These are phyloP conservation scores for Boletus edulis DNA, from an alignment of 768 basidiomycete genomes.

Conservation along the genomic window DNA sequence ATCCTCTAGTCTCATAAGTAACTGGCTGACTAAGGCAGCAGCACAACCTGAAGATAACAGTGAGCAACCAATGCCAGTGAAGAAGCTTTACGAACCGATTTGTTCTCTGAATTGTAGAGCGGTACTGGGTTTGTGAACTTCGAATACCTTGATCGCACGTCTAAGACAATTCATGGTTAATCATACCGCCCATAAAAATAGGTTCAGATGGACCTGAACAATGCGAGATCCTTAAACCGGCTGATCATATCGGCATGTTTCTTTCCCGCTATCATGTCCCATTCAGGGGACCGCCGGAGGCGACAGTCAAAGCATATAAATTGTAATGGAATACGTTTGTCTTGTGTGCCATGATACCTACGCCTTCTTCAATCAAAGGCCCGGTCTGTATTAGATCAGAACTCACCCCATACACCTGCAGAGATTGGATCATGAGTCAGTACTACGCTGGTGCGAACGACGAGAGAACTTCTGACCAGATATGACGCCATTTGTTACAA, in stretches of 20 bases:
- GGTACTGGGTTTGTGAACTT: constrained; percentile 44
- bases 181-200: neutral
- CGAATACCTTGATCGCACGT: constrained; percentile 68
- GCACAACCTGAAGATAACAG: constrained; percentile 44
- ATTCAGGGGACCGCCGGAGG: constrained; percentile 59
- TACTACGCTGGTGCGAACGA: neutral
- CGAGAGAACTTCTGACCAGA: constrained; percentile 50
- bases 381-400: neutral
- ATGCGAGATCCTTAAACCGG: constrained; percentile 65
- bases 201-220: constrained; percentile 53
- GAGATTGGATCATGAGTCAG: neutral
- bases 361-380: neutral
- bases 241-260: constrained; percentile 54
- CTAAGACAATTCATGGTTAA: constrained; percentile 32
- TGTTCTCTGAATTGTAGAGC: constrained; percentile 54
- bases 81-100: constrained; percentile 46
- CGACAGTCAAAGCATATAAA: constrained; percentile 81
- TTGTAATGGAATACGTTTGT: constrained; percentile 53
- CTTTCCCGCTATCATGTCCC: constrained; percentile 64
- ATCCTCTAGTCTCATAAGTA: constrained; percentile 66
- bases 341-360: constrained; percentile 63
- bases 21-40: constrained; percentile 52
- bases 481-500: constrained; percentile 74
- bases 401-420: constrained; percentile 40
- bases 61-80: constrained; percentile 4